phyloP scores from a whole-genome alignment of 495 filamentous ascomycete species.

The Hypoxylon rickii region DNA sequence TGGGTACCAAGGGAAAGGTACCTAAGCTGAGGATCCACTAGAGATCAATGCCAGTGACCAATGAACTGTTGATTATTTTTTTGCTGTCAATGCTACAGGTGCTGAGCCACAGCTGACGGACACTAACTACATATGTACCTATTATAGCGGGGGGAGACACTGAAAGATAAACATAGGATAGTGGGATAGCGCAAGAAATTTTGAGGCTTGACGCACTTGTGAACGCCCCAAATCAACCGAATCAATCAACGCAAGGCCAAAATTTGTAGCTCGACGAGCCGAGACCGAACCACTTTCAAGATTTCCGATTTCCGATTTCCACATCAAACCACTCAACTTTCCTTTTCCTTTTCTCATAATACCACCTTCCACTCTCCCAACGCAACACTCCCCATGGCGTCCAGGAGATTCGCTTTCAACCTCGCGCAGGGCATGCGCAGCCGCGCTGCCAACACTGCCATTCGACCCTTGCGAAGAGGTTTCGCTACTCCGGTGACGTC shows the following conservation, averaged over 20 bases:
- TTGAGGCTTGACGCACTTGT: constrained; percentile 13
- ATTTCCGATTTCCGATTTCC: constrained; percentile 34
- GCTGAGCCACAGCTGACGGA: constrained; percentile 19
- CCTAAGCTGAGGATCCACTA: too few species aligned
- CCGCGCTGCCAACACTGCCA: constrained; percentile 73
- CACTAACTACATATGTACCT: constrained; percentile 3
- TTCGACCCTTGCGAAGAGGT: constrained; percentile 75
- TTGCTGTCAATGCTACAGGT: neutral
- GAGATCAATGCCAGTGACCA: constrained; percentile 18
- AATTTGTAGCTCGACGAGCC: constrained; percentile 38
- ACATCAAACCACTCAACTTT: constrained; percentile 54
- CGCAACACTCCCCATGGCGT: constrained; percentile 74
- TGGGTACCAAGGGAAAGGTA: too few species aligned
- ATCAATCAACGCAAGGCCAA: constrained; percentile 37
- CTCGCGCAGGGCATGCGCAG: constrained; percentile 83
- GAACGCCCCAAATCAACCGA: too few species aligned
- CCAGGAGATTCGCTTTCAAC: constrained; percentile 87
- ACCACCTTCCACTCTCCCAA: constrained; percentile 35
- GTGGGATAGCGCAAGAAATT: neutral
- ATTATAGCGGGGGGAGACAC: too few species aligned
- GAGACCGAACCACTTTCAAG: constrained; percentile 32
- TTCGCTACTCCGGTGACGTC: constrained; percentile 79
- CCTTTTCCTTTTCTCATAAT: constrained; percentile 3
- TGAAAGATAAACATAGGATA: constrained; percentile 4
- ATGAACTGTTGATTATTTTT: constrained; percentile 36